These are phyloP conservation scores for Saccharum spontaneum DNA, from an alignment of 176 grass and related monocot species.

Conservation along the genomic window DNA sequence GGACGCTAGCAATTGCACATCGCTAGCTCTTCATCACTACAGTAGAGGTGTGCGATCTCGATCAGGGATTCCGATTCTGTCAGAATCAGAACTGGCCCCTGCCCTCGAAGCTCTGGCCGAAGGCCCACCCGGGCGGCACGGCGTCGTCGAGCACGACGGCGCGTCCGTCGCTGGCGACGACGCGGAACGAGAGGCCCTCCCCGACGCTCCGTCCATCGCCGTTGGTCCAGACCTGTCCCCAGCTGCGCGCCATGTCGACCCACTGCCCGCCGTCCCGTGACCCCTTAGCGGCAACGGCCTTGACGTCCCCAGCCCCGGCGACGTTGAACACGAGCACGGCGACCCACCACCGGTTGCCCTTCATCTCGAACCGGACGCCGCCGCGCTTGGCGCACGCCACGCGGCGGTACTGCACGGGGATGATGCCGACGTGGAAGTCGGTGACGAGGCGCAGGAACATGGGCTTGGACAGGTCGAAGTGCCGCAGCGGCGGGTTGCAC, in stretches of 20 bases:
- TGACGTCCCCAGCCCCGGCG: conserved; percentile 38
- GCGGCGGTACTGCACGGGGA: conserved; percentile 62
- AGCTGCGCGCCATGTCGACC: conserved; percentile 17
- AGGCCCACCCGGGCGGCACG: conserved; percentile 30
- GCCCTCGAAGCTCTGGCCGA: conserved; percentile 30
- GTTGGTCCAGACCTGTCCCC: conserved; percentile 33
- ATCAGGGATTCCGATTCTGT: not conserved
- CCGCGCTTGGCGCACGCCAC: conserved; percentile 45
- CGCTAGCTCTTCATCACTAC: too few species aligned
- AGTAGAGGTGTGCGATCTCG: not conserved
- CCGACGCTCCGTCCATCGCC: not conserved
- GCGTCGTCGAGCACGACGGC: not conserved
- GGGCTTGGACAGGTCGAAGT: conserved; percentile 39
- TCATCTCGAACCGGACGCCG: conserved; percentile 42
- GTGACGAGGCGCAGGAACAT: conserved; percentile 45
- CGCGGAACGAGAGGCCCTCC: conserved; percentile 30
- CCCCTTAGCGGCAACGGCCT: conserved; percentile 18
- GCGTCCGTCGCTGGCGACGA: conserved; percentile 8
- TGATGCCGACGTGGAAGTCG: conserved; percentile 48
- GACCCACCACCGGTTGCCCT: conserved; percentile 50
- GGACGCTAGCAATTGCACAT: too few species aligned
- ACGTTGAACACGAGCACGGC: conserved; percentile 47
- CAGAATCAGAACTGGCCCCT: not conserved
- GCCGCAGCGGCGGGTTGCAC: conserved; percentile 36
- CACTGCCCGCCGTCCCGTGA: conserved; percentile 30